phyloP scores from a whole-genome alignment of 169 alveolate species.

The Eimeria praecox region DNA sequence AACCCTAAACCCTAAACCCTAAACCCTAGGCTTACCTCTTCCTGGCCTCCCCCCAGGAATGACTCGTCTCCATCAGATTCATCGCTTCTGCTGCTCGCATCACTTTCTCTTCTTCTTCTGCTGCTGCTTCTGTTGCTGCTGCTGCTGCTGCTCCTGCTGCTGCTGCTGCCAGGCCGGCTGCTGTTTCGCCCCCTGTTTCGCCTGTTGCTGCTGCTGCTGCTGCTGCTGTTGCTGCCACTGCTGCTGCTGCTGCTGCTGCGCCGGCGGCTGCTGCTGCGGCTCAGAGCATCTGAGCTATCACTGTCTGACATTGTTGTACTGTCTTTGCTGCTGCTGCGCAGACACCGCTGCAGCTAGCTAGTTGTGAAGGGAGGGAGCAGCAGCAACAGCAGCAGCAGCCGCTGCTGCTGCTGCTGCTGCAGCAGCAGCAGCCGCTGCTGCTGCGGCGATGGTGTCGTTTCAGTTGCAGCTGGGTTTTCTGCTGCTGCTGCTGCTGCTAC shows the following conservation, averaged over 20 bases:
- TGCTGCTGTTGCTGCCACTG: background rate
- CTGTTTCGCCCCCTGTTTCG: background rate
- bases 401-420: background rate
- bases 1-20: constrained; percentile 42
- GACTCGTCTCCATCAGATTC: background rate
- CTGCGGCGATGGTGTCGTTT: background rate
- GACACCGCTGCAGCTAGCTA: background rate
- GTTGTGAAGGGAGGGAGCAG: background rate
- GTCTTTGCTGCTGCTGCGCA: background rate
- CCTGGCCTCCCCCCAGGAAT: background rate
- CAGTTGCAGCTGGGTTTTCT: background rate
- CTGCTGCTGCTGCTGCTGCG: background rate
- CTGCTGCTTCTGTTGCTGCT: background rate
- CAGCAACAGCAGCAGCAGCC: background rate
- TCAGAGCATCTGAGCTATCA: background rate
- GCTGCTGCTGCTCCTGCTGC: background rate
- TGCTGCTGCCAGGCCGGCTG: background rate
- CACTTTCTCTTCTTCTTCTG: background rate
- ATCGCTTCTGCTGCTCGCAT: background rate
- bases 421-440: background rate
- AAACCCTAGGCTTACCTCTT: constrained; percentile 1
- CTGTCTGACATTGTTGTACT: background rate
- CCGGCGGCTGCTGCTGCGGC: background rate
- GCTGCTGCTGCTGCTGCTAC: background rate
- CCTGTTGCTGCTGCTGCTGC: background rate